Conservation (phyloP, 2,329 filamentous ascomycete genomes). For the Sarocladiaceae sp. region DNA sequence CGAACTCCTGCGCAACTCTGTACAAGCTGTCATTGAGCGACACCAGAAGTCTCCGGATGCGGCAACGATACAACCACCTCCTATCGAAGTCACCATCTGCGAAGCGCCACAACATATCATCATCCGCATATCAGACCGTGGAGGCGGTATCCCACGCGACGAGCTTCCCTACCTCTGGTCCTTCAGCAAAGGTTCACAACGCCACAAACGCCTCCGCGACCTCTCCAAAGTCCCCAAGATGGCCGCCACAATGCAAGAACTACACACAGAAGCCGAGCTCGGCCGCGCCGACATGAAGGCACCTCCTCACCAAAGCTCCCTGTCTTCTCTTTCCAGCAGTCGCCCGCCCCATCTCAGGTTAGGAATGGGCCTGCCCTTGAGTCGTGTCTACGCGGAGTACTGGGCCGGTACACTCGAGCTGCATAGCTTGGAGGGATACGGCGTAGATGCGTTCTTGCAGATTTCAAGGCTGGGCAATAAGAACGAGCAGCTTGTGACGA, state of each 20-base stretch:
- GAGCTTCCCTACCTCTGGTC: slow-evolving; percentile 91
- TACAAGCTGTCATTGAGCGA: slow-evolving; percentile 85
- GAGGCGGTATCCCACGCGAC: slow-evolving; percentile 83
- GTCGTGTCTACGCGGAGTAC: slow-evolving; percentile 92
- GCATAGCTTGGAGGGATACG: slow-evolving; percentile 92
- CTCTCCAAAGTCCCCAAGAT: slow-evolving; percentile 83
- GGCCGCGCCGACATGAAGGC: slow-evolving; percentile 36
- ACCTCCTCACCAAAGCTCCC: slow-evolving; percentile 49
- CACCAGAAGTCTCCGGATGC: slow-evolving; percentile 40
- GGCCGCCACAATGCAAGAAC: slow-evolving; percentile 88
- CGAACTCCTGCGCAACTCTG: slow-evolving; percentile 89
- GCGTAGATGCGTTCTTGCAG: slow-evolving; percentile 91
- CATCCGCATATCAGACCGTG: slow-evolving; percentile 91
- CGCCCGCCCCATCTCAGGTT: slow-evolving; percentile 82
- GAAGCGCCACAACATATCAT: slow-evolving; percentile 94
- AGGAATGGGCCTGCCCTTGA: slow-evolving; percentile 91
- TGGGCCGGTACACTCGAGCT: slow-evolving; percentile 92
- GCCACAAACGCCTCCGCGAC: slow-evolving; percentile 74
- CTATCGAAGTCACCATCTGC: slow-evolving; percentile 91
- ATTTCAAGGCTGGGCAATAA: slow-evolving; percentile 97
- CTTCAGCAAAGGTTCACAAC: slow-evolving; percentile 88
- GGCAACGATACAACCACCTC: slow-evolving; percentile 51
- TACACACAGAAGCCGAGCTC: slow-evolving; percentile 49
- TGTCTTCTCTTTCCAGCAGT: slow-evolving; percentile 69
- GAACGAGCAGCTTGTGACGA: slow-evolving; percentile 84